Evolutionary conservation across 345 rosid genomes (phyloP).

Genomic region (Boechera divaricarpa): DNA sequence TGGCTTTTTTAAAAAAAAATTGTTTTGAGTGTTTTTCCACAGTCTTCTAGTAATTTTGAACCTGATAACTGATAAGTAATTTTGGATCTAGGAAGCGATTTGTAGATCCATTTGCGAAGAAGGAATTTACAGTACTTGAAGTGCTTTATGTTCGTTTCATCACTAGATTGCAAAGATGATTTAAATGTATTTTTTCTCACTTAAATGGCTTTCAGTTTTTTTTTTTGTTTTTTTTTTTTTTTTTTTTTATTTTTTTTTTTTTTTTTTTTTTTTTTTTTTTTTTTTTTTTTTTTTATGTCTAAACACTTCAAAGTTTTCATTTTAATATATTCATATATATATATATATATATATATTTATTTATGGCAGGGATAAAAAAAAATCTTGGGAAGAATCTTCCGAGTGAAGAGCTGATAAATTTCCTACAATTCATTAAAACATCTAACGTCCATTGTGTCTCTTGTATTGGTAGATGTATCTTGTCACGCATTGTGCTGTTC

Average conservation of each 20-base stretch:
- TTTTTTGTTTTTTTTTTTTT: too few relatives aligned
- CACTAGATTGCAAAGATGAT: neutral
- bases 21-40: neutral
- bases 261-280: too few relatives aligned
- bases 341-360: neutral
- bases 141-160: neutral
- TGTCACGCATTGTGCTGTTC: neutral
- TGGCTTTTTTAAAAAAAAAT: neutral
- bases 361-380: neutral
- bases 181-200: neutral
- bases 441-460: neutral
- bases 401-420: neutral
- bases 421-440: neutral
- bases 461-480: slow-evolving; percentile 6
- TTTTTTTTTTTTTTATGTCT: too few relatives aligned
- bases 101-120: neutral
- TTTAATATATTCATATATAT: neutral
- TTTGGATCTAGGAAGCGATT: neutral
- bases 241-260: too few relatives aligned
- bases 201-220: neutral
- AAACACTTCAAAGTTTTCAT: neutral
- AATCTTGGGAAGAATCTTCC: neutral
- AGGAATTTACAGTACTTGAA: slow-evolving; percentile 1
- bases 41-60: slow-evolving; percentile 2
- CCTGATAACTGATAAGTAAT: neutral